Evolutionary conservation across 176 grass and related monocot genomes (phyloP), one percentile per base, ranked within the genome.

Genomic region (Cenchrus americanus): DNA sequence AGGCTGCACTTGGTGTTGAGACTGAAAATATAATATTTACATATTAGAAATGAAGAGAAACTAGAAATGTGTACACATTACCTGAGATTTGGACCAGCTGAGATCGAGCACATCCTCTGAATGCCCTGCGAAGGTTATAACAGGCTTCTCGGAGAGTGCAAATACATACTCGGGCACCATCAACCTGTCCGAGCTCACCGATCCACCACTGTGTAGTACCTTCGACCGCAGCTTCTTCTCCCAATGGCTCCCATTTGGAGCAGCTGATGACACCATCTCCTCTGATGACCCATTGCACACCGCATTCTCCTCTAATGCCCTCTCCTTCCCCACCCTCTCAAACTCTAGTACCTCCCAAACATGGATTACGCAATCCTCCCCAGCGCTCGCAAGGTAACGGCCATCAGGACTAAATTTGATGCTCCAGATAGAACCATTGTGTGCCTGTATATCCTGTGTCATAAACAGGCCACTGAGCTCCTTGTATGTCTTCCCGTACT

Each of bases 81-180:
- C 96, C 93, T 90, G 91, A 77, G 91, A 95, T 90, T 96, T 95
- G 61, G 96, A 98, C 96, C 96, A 98, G 59, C 93, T 94, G 79
- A 98, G 96, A 77, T 98, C 96, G 66, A 98, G 96, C 77, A 98
- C 93, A 86, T 95, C 96, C 65, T 85, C 78, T 23, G 78, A 59
- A 77, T 98, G 96, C 64, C 96, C 96, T 85, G 80, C 86, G 21
- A 98, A 98, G 78, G 96, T 94, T 86, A 88, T 92, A 43, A 96
- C 82, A 24, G 96, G 96, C 77, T 90, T 95, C 57, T 95, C 93
- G 3, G 93, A 98, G 83, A 98, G 68, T 80, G 93, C 85, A 92
- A 98, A 96, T 58, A 98, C 87, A 86, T 94, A 83, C 46, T 89
- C 85, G 2, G 96, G 89, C 75, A 96, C 82, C 89, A 93, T 92